These are phyloP conservation scores for Westerdykella aurantiaca DNA, from an alignment of 2,329 filamentous ascomycete species.

Conservation along the genomic window DNA sequence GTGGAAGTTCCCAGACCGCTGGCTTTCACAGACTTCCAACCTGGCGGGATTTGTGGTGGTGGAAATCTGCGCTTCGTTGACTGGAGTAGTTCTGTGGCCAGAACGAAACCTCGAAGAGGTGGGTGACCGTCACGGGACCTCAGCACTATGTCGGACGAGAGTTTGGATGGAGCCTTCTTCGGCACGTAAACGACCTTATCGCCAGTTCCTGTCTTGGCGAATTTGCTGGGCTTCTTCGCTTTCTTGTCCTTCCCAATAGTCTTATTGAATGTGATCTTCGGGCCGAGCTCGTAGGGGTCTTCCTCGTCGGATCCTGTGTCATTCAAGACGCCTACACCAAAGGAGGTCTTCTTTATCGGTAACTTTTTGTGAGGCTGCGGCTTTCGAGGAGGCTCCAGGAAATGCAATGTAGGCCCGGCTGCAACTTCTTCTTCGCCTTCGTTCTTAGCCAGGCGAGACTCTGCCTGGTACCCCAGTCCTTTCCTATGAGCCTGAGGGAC, in stretches of 20 bases:
- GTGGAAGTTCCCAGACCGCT: slow-evolving; percentile 24
- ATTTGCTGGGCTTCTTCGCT: slow-evolving; percentile 48
- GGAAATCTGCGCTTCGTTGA: slow-evolving; percentile 48
- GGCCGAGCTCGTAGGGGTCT: slow-evolving; percentile 87
- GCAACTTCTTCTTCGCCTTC: slow-evolving; percentile 18
- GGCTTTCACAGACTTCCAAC: slow-evolving; percentile 60
- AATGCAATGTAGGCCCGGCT: slow-evolving; percentile 12
- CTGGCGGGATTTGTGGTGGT: slow-evolving; percentile 62
- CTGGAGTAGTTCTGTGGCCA: slow-evolving; percentile 50
- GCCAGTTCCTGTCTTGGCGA: slow-evolving; percentile 59
- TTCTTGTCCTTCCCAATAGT: slow-evolving; percentile 78
- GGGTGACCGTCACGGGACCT: slow-evolving; percentile 80
- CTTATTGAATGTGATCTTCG: slow-evolving; percentile 80
- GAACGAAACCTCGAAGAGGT: slow-evolving; percentile 72
- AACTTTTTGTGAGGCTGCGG: slow-evolving; percentile 28
- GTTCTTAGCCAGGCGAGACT: slow-evolving; percentile 46
- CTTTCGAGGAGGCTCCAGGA: slow-evolving; percentile 18
- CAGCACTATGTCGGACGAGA: slow-evolving; percentile 44
- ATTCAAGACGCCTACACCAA: slow-evolving; percentile 85
- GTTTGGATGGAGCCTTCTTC: slow-evolving; percentile 50
- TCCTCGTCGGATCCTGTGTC: slow-evolving; percentile 94
- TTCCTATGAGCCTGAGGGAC: slow-evolving; percentile 57
- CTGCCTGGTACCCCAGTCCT: slow-evolving; percentile 63
- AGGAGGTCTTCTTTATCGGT: slow-evolving; percentile 60
- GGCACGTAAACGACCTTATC: slow-evolving; percentile 71